Evolutionary conservation across 768 basidiomycete species (phyloP), one percentile per base, ranked within the genome.

Genomic region (Sistotremastrum suecicum): DNA sequence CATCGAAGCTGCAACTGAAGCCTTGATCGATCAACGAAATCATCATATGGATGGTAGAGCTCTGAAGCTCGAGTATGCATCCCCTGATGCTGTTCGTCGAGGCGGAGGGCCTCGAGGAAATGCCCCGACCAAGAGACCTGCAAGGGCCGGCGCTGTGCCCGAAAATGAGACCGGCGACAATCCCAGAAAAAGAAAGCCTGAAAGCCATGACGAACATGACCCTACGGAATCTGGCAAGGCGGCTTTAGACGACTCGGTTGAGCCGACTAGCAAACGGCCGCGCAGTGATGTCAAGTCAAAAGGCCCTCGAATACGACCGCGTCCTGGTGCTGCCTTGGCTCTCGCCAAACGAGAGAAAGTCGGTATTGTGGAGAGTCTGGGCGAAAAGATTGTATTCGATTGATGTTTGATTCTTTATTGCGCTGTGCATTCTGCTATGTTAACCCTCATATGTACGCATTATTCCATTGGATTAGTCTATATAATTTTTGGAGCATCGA

Each of bases 21-120:
- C 78, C 1, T 75, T 99, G 39, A 71, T 80, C 52, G 87, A 95
- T 55, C 74, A 80, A 43, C 76, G 79, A 56, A 95, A 95, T 60
- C 85, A 90, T 61, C 73, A 71, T 39, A 69, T 94, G 43, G 74
- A 87, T 59, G 89, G 89, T 5, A 74, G 92, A 42, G 77, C 82
- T 43, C 75, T 99, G 43, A 79, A 83, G 3, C 76, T 97, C 32
- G 85, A 92, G 62, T 92, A 81, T 52, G 90, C 89, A n/a, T 80
- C 83, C 36, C 70, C 82, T 5, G 88, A 91, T 9, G 90, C 89
- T 5, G 86, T 91, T 34, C 77, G 85, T 12, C 75, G 90, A 3
- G 86, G 89, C n/a, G 80, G 77, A 7, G 65, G 71, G 58, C 42
- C 52, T n/a, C 31, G 57, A 49, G 30, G 56, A 46, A 33, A 50